These are phyloP conservation scores for Arachis hypogaea DNA, from an alignment of 306 rosid genomes.

Conservation along the genomic window DNA sequence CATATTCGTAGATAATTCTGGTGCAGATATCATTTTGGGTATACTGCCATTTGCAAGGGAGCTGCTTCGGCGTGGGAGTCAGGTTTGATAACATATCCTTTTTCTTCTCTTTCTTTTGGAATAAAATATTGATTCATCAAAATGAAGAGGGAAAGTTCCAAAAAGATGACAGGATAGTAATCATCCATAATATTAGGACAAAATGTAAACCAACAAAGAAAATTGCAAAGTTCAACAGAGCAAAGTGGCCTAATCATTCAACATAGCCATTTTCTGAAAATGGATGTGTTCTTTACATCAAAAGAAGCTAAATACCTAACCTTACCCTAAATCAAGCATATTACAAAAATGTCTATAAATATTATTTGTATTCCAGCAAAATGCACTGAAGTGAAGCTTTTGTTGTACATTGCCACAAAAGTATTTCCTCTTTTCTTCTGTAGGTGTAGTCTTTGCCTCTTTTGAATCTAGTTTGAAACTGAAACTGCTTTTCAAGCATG, in stretches of 20 bases:
- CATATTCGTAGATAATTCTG: constrained; percentile 96
- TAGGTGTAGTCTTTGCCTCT: constrained; percentile 21
- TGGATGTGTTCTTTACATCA: background rate
- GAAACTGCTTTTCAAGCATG: constrained; percentile 19
- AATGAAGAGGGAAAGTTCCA: constrained; percentile 10
- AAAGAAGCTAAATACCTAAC: background rate
- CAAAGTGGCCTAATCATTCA: background rate
- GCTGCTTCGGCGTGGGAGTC: constrained; percentile 80
- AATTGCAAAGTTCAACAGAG: constrained; percentile 11
- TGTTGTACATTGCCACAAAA: constrained; percentile 11
- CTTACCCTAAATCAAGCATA: background rate
- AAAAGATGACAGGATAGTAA: constrained; percentile 11
- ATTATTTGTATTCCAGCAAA: background rate
- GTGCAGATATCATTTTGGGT: constrained; percentile 94
- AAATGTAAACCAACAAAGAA: constrained; percentile 2
- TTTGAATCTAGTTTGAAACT: constrained; percentile 30
- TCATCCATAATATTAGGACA: background rate
- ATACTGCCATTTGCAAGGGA: constrained; percentile 96
- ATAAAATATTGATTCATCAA: background rate
- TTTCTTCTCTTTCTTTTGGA: background rate
- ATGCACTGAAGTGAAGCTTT: background rate
- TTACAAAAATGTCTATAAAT: background rate
- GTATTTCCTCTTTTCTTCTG: background rate
- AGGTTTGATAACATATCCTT: constrained; percentile 59
- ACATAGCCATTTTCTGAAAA: background rate